These are phyloP conservation scores for Triglochin maritima DNA, from an alignment of 106 monocot species.

Conservation along the genomic window DNA sequence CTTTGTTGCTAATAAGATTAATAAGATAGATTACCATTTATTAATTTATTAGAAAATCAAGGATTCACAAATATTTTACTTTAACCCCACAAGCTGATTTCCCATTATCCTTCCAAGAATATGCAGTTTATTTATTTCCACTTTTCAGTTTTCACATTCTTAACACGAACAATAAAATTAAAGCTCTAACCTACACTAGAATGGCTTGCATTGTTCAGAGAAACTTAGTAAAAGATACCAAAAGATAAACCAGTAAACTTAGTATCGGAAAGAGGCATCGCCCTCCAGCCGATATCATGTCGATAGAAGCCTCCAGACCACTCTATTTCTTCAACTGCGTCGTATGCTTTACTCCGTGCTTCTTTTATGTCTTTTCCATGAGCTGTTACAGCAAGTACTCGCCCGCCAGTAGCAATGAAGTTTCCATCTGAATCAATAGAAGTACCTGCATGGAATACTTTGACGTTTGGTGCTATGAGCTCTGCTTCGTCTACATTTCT, in stretches of 20 bases:
- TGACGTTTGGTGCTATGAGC: slow-evolving; percentile 42
- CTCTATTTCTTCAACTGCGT: slow-evolving; percentile 48
- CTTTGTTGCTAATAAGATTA: too few relatives aligned
- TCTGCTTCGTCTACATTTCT: slow-evolving; percentile 73
- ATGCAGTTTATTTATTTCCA: too few relatives aligned
- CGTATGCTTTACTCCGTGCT: slow-evolving; percentile 51
- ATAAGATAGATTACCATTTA: too few relatives aligned
- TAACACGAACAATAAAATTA: too few relatives aligned
- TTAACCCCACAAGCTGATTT: too few relatives aligned
- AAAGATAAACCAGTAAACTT: background rate
- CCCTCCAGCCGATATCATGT: slow-evolving; percentile 81
- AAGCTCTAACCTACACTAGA: too few relatives aligned
- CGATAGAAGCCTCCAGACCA: slow-evolving; percentile 80
- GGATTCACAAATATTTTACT: too few relatives aligned
- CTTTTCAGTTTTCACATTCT: too few relatives aligned
- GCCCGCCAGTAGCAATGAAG: slow-evolving; percentile 56
- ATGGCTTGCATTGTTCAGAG: too few relatives aligned
- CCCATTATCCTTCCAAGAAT: too few relatives aligned
- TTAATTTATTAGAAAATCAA: too few relatives aligned
- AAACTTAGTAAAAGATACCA: background rate
- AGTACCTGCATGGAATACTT: slow-evolving; percentile 76
- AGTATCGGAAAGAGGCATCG: slow-evolving; percentile 12
- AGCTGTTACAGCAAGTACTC: slow-evolving; percentile 58
- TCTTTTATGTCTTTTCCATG: slow-evolving; percentile 56
- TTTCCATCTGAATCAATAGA: slow-evolving; percentile 42